These are phyloP conservation scores for Venturia pyrina DNA, from an alignment of 2,329 filamentous ascomycete genomes.

Conservation along the genomic window DNA sequence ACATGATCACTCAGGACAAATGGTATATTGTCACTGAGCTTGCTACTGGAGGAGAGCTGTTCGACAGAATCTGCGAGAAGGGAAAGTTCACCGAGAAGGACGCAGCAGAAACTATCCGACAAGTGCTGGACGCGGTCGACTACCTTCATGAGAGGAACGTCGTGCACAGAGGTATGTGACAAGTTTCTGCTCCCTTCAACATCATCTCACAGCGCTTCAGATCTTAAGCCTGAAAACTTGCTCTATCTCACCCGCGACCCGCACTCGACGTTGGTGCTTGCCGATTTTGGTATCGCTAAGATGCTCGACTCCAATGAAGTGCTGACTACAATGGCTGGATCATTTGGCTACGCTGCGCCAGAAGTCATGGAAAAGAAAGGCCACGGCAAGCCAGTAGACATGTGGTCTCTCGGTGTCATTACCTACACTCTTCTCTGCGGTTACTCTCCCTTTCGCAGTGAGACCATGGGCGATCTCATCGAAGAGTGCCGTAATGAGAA, in stretches of 20 bases:
- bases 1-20: conserved; percentile 60
- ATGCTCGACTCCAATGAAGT: conserved; percentile 89
- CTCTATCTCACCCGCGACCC: conserved; percentile 74
- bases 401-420: conserved; percentile 99
- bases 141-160: conserved; percentile 93
- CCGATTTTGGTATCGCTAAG: conserved; percentile 98
- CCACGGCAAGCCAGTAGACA: conserved; percentile 95
- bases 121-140: conserved; percentile 85
- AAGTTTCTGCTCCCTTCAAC: not conserved
- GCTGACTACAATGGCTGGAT: conserved; percentile 95
- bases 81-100: conserved; percentile 99
- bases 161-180: conserved; percentile 71
- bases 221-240: conserved; percentile 96
- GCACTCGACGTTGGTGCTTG: conserved; percentile 79
- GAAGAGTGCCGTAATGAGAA: conserved; percentile 79
- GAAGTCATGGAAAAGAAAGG: conserved; percentile 98
- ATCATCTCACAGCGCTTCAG: conserved; percentile 35
- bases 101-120: conserved; percentile 87
- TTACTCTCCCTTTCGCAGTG: conserved; percentile 94
- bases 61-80: conserved; percentile 95
- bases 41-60: conserved; percentile 89
- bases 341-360: conserved; percentile 93
- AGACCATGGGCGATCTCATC: conserved; percentile 85
- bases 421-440: conserved; percentile 97
- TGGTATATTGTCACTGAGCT: conserved; percentile 98